Evolutionary conservation across 2,329 filamentous ascomycete genomes (phyloP).

Genomic region (Phaeosphaeria sp.): DNA sequence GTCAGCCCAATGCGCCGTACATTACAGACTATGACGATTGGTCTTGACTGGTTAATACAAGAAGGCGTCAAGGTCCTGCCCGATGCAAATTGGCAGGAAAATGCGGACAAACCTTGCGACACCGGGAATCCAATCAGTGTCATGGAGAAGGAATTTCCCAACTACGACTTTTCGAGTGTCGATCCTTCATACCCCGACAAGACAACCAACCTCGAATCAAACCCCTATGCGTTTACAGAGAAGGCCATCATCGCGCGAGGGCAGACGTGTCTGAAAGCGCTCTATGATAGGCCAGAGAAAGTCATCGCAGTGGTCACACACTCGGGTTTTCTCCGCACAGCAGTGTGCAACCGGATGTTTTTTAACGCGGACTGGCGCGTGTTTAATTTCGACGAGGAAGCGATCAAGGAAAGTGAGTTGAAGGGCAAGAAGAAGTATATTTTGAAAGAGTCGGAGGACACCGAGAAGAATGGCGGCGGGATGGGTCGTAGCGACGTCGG

Average conservation of each 20-base stretch:
- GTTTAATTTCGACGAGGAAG: constrained; percentile 61
- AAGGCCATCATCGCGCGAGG: constrained; percentile 63
- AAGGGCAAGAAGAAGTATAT: constrained; percentile 50
- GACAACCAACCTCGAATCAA: constrained; percentile 49
- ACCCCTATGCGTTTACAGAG: constrained; percentile 62
- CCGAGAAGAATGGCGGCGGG: constrained; percentile 55
- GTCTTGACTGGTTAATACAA: constrained; percentile 65
- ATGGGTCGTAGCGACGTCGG: constrained; percentile 59
- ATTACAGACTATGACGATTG: constrained; percentile 67
- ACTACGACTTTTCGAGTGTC: constrained; percentile 63
- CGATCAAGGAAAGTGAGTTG: constrained; percentile 54
- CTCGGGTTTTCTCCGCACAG: constrained; percentile 67
- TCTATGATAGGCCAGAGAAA: constrained; percentile 64
- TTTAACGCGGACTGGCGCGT: constrained; percentile 71
- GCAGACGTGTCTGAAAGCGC: constrained; percentile 56
- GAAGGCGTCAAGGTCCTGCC: constrained; percentile 59
- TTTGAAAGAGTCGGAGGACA: constrained; percentile 59
- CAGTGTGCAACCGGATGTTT: constrained; percentile 58
- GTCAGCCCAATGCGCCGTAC: constrained; percentile 71
- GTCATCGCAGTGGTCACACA: constrained; percentile 71
- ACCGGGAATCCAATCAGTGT: constrained; percentile 59
- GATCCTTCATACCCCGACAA: constrained; percentile 71
- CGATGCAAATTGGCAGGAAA: constrained; percentile 69
- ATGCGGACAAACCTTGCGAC: constrained; percentile 64
- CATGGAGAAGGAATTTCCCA: constrained; percentile 60